Percentiles rank a stretch among this genome's conserved stretches.
These are phyloP conservation scores for Pythium phragmitis DNA, from an alignment of 352 stramenopile genomes.

Conservation along the genomic window DNA sequence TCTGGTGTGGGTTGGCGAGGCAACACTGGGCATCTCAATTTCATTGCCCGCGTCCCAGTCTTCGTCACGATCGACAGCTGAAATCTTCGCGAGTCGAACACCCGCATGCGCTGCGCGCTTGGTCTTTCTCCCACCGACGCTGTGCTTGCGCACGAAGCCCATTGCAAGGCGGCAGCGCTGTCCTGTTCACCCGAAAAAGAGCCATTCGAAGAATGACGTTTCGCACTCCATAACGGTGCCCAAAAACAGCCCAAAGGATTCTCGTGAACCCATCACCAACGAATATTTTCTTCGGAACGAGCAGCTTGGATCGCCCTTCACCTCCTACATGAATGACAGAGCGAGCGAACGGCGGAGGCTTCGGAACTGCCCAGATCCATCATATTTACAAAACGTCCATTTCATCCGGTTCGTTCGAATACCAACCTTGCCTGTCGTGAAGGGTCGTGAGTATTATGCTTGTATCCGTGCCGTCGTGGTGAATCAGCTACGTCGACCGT, in stretches of 20 bases:
- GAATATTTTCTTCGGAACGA: too few relatives aligned
- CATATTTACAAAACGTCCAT: slow-evolving; percentile 16
- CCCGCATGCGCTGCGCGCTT: slow-evolving; percentile 42
- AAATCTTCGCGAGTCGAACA: slow-evolving; percentile 49
- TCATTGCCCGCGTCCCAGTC: neutral
- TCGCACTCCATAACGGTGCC: neutral
- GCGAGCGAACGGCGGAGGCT: neutral
- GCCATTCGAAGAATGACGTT: neutral
- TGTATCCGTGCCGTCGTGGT: neutral
- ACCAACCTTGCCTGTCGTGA: slow-evolving; percentile 12
- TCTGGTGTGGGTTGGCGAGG: neutral
- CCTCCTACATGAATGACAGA: neutral
- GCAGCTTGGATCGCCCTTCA: too few relatives aligned
- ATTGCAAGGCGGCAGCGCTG: slow-evolving; percentile 3
- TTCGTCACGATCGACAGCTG: neutral
- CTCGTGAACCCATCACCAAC: too few relatives aligned
- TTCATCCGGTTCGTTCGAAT: neutral
- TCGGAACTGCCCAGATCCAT: slow-evolving; percentile 1
- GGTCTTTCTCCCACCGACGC: slow-evolving; percentile 1
- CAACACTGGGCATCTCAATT: neutral
- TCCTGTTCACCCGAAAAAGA: neutral
- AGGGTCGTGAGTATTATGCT: neutral
- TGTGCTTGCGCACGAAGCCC: slow-evolving; percentile 12
- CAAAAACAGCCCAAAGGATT: neutral
- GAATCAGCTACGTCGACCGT: slow-evolving; percentile 20